Percentiles rank a stretch among this genome's conserved stretches.
These are phyloP conservation scores for Exidia glandulosa DNA, from an alignment of 768 basidiomycete genomes.

Conservation along the genomic window DNA sequence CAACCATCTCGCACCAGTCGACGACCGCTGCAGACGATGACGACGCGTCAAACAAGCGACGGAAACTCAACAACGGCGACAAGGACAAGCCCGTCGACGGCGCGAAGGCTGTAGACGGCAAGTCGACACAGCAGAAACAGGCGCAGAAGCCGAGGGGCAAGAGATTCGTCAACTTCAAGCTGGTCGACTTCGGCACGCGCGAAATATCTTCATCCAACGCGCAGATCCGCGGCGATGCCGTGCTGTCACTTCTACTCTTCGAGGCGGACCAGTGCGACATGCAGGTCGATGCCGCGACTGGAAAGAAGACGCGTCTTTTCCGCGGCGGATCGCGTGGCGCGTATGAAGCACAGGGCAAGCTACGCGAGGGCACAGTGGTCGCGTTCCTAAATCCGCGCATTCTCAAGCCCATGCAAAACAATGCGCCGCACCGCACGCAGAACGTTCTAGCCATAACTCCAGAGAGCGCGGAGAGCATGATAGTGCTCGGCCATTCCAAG, in stretches of 20 bases:
- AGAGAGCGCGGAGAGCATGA: conserved; percentile 64
- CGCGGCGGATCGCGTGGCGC: conserved; percentile 87
- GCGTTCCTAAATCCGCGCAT: conserved; percentile 83
- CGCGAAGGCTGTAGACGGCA: conserved; percentile 24
- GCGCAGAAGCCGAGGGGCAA: conserved; percentile 43
- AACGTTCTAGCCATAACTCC: conserved; percentile 87
- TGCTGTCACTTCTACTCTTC: conserved; percentile 74
- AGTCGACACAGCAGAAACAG: conserved; percentile 12
- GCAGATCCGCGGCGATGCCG: conserved; percentile 68
- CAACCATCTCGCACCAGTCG: conserved; percentile 38
- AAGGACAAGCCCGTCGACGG: conserved; percentile 18
- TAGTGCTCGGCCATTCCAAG: conserved; percentile 72
- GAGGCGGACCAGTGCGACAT: conserved; percentile 69
- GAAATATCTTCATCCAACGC: conserved; percentile 41
- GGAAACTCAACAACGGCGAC: conserved; percentile 9
- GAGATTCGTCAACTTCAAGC: conserved; percentile 78
- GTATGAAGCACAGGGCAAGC: conserved; percentile 76
- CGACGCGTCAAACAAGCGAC: conserved; percentile 7
- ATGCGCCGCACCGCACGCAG: conserved; percentile 53
- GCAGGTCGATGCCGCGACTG: conserved; percentile 22
- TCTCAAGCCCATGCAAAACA: conserved; percentile 55
- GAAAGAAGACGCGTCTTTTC: conserved; percentile 42
- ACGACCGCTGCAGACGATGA: background rate
- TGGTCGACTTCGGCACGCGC: conserved; percentile 68
- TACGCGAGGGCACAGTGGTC: conserved; percentile 83